A percentile compares a stretch with the other conserved stretches of the same genome.
phyloP scores from a whole-genome alignment of 2,329 filamentous ascomycete species.

The Ploettnerulaceae sp. region DNA sequence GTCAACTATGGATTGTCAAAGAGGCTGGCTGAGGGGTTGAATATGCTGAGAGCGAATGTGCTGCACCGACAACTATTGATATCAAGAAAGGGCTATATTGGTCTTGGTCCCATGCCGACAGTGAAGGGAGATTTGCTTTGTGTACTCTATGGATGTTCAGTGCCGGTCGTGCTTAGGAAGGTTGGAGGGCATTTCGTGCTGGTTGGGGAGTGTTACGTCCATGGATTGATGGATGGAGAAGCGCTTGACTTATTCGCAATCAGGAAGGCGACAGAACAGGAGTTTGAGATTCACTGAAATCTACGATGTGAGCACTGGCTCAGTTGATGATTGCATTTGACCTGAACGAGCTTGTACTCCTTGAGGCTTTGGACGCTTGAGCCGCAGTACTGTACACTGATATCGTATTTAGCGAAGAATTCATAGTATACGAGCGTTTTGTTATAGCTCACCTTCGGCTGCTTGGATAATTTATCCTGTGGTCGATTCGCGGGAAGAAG shows the following conservation, averaged over 20 bases:
- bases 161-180: not conserved
- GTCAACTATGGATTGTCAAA: not conserved
- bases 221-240: conserved; percentile 1
- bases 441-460: too few species aligned
- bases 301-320: too few species aligned
- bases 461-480: too few species aligned
- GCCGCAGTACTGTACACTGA: too few species aligned
- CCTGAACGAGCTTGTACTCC: too few species aligned
- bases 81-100: conserved; percentile 1
- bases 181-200: not conserved
- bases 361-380: too few species aligned
- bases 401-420: too few species aligned
- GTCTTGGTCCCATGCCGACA: not conserved
- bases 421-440: too few species aligned
- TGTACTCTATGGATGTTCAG: conserved; percentile 2
- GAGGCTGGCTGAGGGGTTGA: not conserved
- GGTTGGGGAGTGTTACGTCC: conserved; percentile 3
- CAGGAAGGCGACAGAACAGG: conserved; percentile 1
- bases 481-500: too few species aligned
- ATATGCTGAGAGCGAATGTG: not conserved
- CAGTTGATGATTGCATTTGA: too few species aligned
- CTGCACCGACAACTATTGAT: not conserved
- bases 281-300: not conserved
- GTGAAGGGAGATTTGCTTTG: not conserved
- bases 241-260: not conserved